phyloP scores from a whole-genome alignment of 257 asterid genomes.

The Nicotiana knightiana region DNA sequence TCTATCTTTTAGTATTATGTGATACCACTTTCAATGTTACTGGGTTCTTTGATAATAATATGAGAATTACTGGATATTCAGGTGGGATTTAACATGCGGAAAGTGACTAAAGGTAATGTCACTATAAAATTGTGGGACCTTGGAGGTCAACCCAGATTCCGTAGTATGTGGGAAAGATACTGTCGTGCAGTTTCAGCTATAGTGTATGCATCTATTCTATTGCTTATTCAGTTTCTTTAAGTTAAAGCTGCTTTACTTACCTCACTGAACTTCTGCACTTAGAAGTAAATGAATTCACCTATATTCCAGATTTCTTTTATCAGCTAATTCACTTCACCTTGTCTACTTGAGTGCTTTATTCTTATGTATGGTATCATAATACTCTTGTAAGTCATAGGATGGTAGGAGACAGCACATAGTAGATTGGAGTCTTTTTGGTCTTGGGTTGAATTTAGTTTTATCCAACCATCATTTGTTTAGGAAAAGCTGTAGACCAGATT shows the following conservation, averaged over 20 bases:
- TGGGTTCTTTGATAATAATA: constrained; percentile 11
- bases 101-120: constrained; percentile 92
- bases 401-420: too few relatives aligned
- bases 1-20: background rate
- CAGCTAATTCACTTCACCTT: background rate
- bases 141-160: constrained; percentile 96
- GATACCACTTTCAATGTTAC: background rate
- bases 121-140: constrained; percentile 97
- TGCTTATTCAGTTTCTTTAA: background rate
- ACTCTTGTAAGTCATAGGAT: background rate
- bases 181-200: constrained; percentile 97
- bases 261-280: background rate
- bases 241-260: background rate
- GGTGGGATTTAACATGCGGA: constrained; percentile 96
- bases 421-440: background rate
- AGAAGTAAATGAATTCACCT: background rate
- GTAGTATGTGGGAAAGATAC: constrained; percentile 96
- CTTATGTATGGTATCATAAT: background rate
- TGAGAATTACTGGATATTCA: constrained; percentile 25
- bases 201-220: constrained; percentile 47
- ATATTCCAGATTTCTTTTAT: background rate
- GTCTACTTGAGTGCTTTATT: background rate
- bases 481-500: background rate
- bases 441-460: background rate
- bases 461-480: background rate